Evolutionary conservation across 2,329 filamentous ascomycete species (phyloP).

Genomic region (Gaeumannomyces sp.): DNA sequence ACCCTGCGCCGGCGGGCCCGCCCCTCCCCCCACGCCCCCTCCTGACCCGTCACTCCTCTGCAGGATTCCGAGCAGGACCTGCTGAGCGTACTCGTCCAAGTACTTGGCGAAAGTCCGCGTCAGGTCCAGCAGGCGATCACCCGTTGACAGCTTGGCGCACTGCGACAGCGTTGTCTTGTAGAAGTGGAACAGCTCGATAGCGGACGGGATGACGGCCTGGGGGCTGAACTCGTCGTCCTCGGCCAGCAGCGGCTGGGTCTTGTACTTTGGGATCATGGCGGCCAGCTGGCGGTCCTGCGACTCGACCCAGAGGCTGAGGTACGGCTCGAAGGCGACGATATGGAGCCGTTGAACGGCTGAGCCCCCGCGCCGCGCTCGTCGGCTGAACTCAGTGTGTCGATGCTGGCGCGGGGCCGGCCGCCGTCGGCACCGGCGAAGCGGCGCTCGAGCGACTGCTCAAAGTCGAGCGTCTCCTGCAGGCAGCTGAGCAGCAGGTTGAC

Average conservation of each 20-base stretch:
- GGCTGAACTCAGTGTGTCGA: constrained; percentile 78
- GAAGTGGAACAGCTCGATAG: constrained; percentile 95
- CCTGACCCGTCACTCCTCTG: constrained; percentile 35
- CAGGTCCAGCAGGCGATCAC: constrained; percentile 78
- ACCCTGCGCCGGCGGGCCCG: constrained; percentile 57
- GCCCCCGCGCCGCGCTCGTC: constrained; percentile 38
- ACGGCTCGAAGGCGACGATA: constrained; percentile 95
- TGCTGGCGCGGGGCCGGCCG: constrained; percentile 60
- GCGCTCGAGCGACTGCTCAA: constrained; percentile 85
- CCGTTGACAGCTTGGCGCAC: constrained; percentile 91
- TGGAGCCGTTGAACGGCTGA: constrained; percentile 78
- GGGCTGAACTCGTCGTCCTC: constrained; percentile 87
- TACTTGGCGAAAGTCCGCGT: constrained; percentile 85
- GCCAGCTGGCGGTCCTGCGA: constrained; percentile 88
- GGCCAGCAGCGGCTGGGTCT: constrained; percentile 70
- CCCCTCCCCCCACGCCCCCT: background rate
- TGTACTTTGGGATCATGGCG: constrained; percentile 79
- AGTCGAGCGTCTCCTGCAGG: constrained; percentile 91
- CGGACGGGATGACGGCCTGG: constrained; percentile 84
- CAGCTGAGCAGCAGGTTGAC: constrained; percentile 85
- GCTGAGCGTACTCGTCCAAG: constrained; percentile 89
- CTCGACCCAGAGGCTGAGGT: constrained; percentile 94
- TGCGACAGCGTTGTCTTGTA: constrained; percentile 90
- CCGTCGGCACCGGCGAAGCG: constrained; percentile 62
- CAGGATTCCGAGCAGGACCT: constrained; percentile 72